Conservation (phyloP, 352 stramenopile species). For the Pythium dissotocum region DNA sequence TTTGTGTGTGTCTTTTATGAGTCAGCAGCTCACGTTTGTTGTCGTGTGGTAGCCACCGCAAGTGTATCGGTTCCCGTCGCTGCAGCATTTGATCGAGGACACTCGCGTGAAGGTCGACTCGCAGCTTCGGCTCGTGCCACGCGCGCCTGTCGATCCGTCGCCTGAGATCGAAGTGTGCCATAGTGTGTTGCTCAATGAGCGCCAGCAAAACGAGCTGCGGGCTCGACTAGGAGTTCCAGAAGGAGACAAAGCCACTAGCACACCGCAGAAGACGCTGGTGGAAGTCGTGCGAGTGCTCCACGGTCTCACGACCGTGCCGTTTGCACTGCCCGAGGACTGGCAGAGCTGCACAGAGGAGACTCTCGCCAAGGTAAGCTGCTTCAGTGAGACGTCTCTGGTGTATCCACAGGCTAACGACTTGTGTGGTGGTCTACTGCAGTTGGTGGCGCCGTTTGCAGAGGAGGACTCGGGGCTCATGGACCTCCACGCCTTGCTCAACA, state of each 20-base stretch:
- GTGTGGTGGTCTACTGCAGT: slow-evolving; percentile 22
- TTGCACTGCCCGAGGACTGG: slow-evolving; percentile 49
- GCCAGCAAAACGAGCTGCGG: slow-evolving; percentile 36
- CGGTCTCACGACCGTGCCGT: slow-evolving; percentile 31
- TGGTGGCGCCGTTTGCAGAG: slow-evolving; percentile 37
- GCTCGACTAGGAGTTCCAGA: not conserved
- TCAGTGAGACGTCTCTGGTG: too few species aligned
- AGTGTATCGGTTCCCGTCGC: slow-evolving; percentile 57
- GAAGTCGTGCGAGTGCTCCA: slow-evolving; percentile 40
- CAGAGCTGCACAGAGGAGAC: slow-evolving; percentile 37
- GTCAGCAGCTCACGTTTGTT: not conserved
- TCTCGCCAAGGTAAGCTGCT: slow-evolving; percentile 44
- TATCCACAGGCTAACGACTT: not conserved
- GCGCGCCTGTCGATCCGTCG: slow-evolving; percentile 30
- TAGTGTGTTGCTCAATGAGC: slow-evolving; percentile 44
- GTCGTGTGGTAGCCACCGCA: slow-evolving; percentile 38
- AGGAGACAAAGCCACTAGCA: not conserved
- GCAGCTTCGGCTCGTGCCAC: slow-evolving; percentile 38
- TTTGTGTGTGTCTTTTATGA: not conserved
- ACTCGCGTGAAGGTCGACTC: slow-evolving; percentile 46
- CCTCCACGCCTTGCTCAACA: slow-evolving; percentile 36
- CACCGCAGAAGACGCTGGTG: slow-evolving; percentile 18
- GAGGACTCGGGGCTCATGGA: slow-evolving; percentile 36
- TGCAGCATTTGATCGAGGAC: slow-evolving; percentile 57
- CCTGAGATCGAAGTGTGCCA: slow-evolving; percentile 50